Evolutionary conservation across 257 asterid species (phyloP).

Genomic region (Fraxinus pennsylvanica): DNA sequence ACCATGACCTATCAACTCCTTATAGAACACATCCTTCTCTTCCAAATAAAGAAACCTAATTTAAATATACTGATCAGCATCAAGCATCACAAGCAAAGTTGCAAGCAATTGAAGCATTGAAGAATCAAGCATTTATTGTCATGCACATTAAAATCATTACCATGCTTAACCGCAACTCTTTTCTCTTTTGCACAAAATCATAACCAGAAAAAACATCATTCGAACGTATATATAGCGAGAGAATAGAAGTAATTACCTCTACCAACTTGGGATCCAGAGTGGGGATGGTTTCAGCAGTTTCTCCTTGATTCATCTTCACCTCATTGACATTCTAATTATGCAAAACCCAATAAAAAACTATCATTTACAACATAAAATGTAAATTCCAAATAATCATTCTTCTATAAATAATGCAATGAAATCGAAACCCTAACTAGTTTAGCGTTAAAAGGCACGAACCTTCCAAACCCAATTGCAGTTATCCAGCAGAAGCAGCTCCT

Average conservation of each 20-base stretch:
- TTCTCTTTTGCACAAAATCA: conserved; percentile 18
- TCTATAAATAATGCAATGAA: conserved; percentile 14
- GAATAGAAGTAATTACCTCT: conserved; percentile 52
- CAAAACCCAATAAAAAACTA: conserved; percentile 3
- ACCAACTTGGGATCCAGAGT: conserved; percentile 40
- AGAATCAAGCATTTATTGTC: not conserved
- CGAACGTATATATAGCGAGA: not conserved
- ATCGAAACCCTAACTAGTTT: conserved; percentile 39
- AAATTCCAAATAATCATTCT: conserved; percentile 1
- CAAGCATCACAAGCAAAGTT: not conserved
- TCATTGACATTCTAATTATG: conserved; percentile 36
- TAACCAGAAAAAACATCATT: not conserved
- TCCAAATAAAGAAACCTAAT: conserved; percentile 6
- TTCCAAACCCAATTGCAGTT: conserved; percentile 26
- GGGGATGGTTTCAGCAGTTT: conserved; percentile 46
- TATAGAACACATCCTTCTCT: not conserved
- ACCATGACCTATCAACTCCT: not conserved
- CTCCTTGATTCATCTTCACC: conserved; percentile 80
- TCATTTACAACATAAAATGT: conserved; percentile 5
- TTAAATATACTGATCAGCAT: not conserved
- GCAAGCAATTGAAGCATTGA: conserved; percentile 1
- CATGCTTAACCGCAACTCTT: not conserved
- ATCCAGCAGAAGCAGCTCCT: not conserved
- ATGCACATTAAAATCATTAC: not conserved
- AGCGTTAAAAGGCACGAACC: conserved; percentile 26